Percentiles rank a stretch among this genome's conserved stretches.
Evolutionary conservation across 352 stramenopile genomes (phyloP).

Genomic region (Blastocystis sp.): DNA sequence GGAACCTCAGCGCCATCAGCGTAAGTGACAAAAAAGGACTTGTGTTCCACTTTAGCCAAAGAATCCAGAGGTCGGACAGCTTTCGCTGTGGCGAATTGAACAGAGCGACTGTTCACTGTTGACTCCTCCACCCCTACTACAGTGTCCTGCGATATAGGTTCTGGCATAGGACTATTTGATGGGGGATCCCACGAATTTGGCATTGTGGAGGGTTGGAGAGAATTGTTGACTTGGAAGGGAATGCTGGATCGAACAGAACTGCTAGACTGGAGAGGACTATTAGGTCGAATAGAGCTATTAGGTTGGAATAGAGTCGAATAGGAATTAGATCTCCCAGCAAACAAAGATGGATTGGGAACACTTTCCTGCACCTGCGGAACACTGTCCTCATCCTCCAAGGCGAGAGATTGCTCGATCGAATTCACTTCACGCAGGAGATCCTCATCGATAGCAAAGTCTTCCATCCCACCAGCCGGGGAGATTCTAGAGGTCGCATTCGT

Average conservation of each 20-base stretch:
- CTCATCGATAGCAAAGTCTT: background rate
- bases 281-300: background rate
- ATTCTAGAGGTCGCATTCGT: background rate
- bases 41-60: background rate
- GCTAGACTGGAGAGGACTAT: background rate
- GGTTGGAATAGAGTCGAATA: background rate
- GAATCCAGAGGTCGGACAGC: background rate
- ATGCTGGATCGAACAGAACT: background rate
- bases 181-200: background rate
- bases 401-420: background rate
- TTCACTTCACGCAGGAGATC: background rate
- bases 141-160: background rate
- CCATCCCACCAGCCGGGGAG: background rate
- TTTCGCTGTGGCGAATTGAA: conserved; percentile 38
- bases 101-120: background rate
- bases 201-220: background rate
- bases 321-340: background rate
- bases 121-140: background rate
- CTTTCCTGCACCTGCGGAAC: background rate
- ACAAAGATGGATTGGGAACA: background rate
- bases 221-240: background rate
- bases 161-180: background rate
- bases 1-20: background rate
- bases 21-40: conserved; percentile 11
- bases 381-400: background rate